These are phyloP conservation scores for Conticribra guillardii DNA, from an alignment of 108 stramenopile species.

Conservation along the genomic window DNA sequence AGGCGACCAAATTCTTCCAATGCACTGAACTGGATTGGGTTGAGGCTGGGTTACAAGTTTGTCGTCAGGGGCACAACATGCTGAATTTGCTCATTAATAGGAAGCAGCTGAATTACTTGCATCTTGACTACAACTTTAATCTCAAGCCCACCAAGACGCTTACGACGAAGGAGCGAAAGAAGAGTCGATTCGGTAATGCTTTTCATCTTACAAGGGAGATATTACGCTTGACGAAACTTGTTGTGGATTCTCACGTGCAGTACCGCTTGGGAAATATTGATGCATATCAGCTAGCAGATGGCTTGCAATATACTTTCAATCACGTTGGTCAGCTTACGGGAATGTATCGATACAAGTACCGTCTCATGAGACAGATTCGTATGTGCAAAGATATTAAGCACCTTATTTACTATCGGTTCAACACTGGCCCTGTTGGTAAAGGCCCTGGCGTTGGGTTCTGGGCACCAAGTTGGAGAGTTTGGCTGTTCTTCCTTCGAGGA, in stretches of 20 bases:
- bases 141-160: constrained; percentile 99
- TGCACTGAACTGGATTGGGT: constrained; percentile 99
- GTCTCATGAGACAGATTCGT: constrained; percentile 98
- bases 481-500: constrained; percentile 99
- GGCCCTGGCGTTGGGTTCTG: constrained; percentile 99
- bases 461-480: constrained; percentile 99
- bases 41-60: constrained; percentile 97
- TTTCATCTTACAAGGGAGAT: constrained; percentile 99
- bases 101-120: constrained; percentile 98
- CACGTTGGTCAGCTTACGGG: constrained; percentile 99
- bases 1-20: constrained; percentile 99
- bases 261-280: constrained; percentile 98
- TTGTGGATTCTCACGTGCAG: constrained; percentile 98
- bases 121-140: constrained; percentile 99
- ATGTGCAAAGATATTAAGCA: constrained; percentile 99
- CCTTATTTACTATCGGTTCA: constrained; percentile 99
- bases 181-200: constrained; percentile 95
- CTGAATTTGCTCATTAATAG: constrained; percentile 97
- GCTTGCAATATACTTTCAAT: constrained; percentile 98
- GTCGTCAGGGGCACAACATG: constrained; percentile 99
- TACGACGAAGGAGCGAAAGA: constrained; percentile 99
- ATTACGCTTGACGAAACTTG: constrained; percentile 96
- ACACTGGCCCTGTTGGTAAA: constrained; percentile 99
- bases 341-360: constrained; percentile 99
- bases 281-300: constrained; percentile 99